These are phyloP conservation scores for Nemania sp. DNA, from an alignment of 2,329 filamentous ascomycete genomes.

Conservation along the genomic window DNA sequence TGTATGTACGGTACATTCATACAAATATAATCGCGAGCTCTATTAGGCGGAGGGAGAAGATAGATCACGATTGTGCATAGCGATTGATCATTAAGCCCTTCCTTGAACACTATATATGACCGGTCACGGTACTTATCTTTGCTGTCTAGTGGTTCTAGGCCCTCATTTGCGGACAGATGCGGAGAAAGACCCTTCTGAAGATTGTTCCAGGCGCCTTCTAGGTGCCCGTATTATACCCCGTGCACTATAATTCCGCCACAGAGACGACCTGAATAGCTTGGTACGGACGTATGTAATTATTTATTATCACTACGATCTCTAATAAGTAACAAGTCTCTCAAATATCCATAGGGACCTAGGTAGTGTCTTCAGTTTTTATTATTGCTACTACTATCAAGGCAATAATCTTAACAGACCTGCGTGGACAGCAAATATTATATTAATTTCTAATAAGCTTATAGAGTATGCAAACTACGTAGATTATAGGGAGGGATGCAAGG, in stretches of 20 bases:
- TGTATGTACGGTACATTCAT: too few relatives aligned
- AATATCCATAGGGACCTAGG: too few relatives aligned
- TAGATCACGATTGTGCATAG: background rate
- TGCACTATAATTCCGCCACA: slow-evolving; percentile 12
- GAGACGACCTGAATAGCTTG: too few relatives aligned
- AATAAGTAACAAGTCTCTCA: too few relatives aligned
- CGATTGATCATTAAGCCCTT: slow-evolving; percentile 10
- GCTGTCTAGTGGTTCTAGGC: slow-evolving; percentile 23
- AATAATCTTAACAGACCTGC: background rate
- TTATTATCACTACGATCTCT: background rate
- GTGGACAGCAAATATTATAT: background rate
- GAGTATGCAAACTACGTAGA: background rate
- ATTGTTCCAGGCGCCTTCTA: slow-evolving; percentile 18
- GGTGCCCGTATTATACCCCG: slow-evolving; percentile 17
- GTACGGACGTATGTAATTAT: background rate
- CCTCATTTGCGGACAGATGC: slow-evolving; percentile 17
- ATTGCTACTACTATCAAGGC: background rate
- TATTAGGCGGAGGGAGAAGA: background rate
- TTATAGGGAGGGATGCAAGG: background rate
- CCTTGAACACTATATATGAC: slow-evolving; percentile 1
- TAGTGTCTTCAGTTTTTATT: too few relatives aligned
- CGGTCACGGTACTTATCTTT: slow-evolving; percentile 1
- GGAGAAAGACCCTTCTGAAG: slow-evolving; percentile 26
- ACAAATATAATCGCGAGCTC: background rate
- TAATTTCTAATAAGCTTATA: background rate